phyloP scores from a whole-genome alignment of 257 asterid genomes.

The Pogostemon cablin region DNA sequence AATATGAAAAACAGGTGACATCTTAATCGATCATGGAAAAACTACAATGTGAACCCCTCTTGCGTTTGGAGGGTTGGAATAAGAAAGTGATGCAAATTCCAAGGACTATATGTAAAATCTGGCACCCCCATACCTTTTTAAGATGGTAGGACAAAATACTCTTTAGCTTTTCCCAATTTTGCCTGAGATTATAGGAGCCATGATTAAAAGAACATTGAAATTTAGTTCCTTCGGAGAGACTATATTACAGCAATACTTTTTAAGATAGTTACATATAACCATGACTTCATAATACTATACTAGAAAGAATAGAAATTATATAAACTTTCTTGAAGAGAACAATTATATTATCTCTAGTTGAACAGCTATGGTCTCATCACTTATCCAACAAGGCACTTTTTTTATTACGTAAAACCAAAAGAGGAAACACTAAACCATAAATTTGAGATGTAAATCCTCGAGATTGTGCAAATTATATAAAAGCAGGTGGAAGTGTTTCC shows the following conservation, averaged over 20 bases:
- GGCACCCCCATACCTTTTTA: conserved; percentile 68
- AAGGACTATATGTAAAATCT: conserved; percentile 16
- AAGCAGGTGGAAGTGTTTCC: not conserved
- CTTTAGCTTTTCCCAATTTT: conserved; percentile 78
- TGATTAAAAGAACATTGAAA: conserved; percentile 24
- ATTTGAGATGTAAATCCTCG: conserved; percentile 1
- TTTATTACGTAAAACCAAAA: not conserved
- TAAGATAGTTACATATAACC: conserved; percentile 1
- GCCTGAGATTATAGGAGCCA: conserved; percentile 57
- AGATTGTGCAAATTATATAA: not conserved
- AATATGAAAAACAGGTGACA: not conserved
- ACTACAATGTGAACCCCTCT: conserved; percentile 4
- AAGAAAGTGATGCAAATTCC: conserved; percentile 2
- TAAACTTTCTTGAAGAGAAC: conserved; percentile 11
- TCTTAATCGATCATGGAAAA: conserved; percentile 19
- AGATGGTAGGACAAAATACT: conserved; percentile 69
- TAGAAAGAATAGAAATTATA: conserved; percentile 5
- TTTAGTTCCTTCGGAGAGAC: not conserved
- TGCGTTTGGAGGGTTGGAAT: conserved; percentile 23
- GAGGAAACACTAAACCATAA: not conserved
- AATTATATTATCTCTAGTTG: not conserved
- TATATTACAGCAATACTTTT: not conserved
- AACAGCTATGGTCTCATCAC: not conserved
- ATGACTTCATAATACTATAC: not conserved
- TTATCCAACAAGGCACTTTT: not conserved